Conservation (phyloP, 2,329 filamentous ascomycete species). For the Talaromyces piceae region DNA sequence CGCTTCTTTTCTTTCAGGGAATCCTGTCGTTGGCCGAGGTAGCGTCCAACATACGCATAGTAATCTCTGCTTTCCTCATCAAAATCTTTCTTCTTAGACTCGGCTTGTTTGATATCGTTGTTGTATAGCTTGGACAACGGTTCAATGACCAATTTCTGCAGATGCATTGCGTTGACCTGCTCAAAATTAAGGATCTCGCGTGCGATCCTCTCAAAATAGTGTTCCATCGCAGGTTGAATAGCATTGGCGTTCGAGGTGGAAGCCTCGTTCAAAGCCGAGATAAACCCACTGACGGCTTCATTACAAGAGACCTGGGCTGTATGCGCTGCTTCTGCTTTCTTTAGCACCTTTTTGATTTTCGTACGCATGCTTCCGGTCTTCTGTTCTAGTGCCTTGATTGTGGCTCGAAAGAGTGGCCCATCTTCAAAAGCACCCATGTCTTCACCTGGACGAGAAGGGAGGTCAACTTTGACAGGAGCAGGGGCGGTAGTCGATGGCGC, state of each 20-base stretch:
- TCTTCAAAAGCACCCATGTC: conserved; percentile 82
- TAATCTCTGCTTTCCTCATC: conserved; percentile 99
- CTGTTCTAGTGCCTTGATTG: conserved; percentile 91
- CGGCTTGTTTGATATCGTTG: conserved; percentile 94
- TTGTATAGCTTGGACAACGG: conserved; percentile 87
- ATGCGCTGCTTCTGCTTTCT: conserved; percentile 84
- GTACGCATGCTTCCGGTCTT: conserved; percentile 91
- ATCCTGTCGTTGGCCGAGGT: conserved; percentile 93
- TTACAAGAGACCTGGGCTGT: conserved; percentile 75
- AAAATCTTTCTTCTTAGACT: conserved; percentile 94
- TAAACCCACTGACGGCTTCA: conserved; percentile 72
- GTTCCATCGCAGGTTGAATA: conserved; percentile 91
- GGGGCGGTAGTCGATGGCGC: conserved; percentile 22
- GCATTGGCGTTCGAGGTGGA: conserved; percentile 89
- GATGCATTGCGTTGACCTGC: conserved; percentile 69
- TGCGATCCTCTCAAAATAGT: conserved; percentile 97
- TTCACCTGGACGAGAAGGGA: conserved; percentile 77
- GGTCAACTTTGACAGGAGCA: conserved; percentile 66
- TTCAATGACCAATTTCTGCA: conserved; percentile 92
- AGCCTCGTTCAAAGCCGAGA: conserved; percentile 79
- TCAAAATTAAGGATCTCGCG: conserved; percentile 85
- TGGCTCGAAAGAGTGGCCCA: conserved; percentile 89
- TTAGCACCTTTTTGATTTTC: conserved; percentile 93
- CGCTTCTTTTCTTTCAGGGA: conserved; percentile 97
- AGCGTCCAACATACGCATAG: conserved; percentile 89